Conservation (phyloP, 1,284 basidiomycete genomes). For the Sporisorium graminicola region DNA sequence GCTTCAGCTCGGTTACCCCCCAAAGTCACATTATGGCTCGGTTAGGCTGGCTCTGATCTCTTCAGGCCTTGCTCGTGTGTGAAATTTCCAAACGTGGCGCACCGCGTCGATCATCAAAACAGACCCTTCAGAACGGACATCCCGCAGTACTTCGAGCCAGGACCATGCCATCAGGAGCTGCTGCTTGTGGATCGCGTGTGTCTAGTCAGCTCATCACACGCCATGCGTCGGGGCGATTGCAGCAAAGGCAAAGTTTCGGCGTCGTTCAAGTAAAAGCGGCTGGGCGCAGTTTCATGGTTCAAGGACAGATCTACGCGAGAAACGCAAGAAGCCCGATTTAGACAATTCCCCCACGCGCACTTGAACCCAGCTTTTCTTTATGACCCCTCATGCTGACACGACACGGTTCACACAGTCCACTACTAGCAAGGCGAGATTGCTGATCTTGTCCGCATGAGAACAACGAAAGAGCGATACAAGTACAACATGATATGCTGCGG, state of each 20-base stretch:
- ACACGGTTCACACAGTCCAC: neutral
- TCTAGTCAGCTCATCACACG: too few relatives aligned
- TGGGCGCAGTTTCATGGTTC: constrained; percentile 24
- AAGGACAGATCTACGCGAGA: constrained; percentile 25
- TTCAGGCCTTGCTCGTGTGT: neutral
- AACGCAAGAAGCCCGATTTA: constrained; percentile 9
- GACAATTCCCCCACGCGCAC: neutral
- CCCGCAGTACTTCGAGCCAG: neutral
- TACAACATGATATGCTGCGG: constrained; percentile 1
- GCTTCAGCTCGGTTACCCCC: neutral
- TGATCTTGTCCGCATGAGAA: neutral
- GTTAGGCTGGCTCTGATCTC: neutral
- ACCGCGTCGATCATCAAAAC: neutral
- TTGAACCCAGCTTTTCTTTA: too few relatives aligned
- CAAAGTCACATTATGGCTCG: neutral
- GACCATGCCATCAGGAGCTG: neutral
- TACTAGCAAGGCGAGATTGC: neutral
- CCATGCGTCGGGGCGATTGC: neutral
- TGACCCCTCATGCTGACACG: neutral
- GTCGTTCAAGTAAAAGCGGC: neutral
- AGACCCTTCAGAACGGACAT: neutral
- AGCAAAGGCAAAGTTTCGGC: neutral
- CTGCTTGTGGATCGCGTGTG: too few relatives aligned
- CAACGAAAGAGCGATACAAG: constrained; percentile 9
- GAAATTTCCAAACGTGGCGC: neutral